Evolutionary conservation across 192 early-diverging fungal species (phyloP).

Genomic region (Phlyctochytrium arcticum): DNA sequence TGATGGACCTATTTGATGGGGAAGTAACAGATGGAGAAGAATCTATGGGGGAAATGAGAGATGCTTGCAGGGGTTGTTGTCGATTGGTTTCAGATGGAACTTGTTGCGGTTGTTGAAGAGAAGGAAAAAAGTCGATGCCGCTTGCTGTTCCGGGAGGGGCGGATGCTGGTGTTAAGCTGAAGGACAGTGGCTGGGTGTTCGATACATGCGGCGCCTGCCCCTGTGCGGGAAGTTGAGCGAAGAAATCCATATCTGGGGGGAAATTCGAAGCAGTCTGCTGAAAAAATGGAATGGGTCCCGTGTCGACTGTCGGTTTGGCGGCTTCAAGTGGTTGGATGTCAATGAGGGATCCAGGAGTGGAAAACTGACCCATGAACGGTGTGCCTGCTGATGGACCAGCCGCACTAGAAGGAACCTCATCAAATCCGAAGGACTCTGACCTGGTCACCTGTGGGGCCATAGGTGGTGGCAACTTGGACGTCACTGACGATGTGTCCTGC

Average conservation of each 20-base stretch:
- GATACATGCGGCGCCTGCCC: no score
- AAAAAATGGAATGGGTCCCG: constrained; percentile 14
- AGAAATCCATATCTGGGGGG: no score
- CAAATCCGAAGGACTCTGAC: constrained; percentile 6
- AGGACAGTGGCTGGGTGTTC: no score
- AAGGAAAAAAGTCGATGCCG: constrained; percentile 4
- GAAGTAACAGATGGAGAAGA: constrained; percentile 1
- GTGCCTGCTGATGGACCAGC: not conserved
- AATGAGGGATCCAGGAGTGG: constrained; percentile 5
- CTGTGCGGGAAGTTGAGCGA: no score
- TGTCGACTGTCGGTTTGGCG: not conserved
- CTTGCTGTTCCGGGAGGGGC: not conserved
- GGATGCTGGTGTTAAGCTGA: no score
- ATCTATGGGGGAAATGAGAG: not conserved
- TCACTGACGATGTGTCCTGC: no score
- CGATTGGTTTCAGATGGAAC: not conserved
- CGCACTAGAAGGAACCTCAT: constrained; percentile 15
- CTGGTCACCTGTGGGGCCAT: not conserved
- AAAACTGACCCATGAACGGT: not conserved
- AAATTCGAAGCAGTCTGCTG: no score
- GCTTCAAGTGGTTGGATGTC: constrained; percentile 15
- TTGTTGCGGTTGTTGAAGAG: not conserved
- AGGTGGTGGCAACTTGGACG: not conserved
- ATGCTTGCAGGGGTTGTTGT: not conserved
- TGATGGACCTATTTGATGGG: constrained; percentile 6